Percentiles rank a stretch among this genome's conserved stretches.
These are phyloP conservation scores for Nakazawaea ishiwadae DNA, from an alignment of 805 yeast genomes.

Conservation along the genomic window DNA sequence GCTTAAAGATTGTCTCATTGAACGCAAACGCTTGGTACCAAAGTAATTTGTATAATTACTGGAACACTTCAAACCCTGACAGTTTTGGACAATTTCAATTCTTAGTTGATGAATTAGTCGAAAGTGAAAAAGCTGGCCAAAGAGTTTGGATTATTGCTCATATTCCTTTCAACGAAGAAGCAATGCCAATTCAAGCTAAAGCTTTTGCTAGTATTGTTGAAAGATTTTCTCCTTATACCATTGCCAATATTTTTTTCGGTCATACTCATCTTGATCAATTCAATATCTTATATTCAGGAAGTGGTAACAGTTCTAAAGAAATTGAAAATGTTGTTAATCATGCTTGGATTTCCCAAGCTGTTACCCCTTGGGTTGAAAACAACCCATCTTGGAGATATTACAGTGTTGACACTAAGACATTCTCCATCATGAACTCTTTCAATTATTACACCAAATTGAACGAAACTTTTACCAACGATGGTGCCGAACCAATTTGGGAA, in stretches of 20 bases:
- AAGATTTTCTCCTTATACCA: slow-evolving; percentile 63
- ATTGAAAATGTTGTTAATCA: slow-evolving; percentile 44
- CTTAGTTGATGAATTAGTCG: slow-evolving; percentile 55
- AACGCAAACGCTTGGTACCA: slow-evolving; percentile 68
- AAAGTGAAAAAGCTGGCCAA: slow-evolving; percentile 50
- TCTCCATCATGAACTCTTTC: slow-evolving; percentile 54
- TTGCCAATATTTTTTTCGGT: slow-evolving; percentile 67
- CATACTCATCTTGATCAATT: slow-evolving; percentile 71
- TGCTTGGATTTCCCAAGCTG: slow-evolving; percentile 64
- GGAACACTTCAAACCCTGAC: slow-evolving; percentile 50
- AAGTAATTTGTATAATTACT: slow-evolving; percentile 54
- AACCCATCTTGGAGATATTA: slow-evolving; percentile 76
- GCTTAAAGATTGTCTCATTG: slow-evolving; percentile 55
- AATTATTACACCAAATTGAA: slow-evolving; percentile 59
- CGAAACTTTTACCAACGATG: slow-evolving; percentile 47
- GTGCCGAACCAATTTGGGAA: slow-evolving; percentile 57
- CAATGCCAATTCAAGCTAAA: slow-evolving; percentile 57
- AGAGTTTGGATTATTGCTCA: slow-evolving; percentile 72
- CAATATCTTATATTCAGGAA: slow-evolving; percentile 47
- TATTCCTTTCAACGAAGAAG: slow-evolving; percentile 57
- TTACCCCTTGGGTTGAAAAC: slow-evolving; percentile 54
- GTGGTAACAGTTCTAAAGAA: slow-evolving; percentile 31
- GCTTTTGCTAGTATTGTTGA: slow-evolving; percentile 53
- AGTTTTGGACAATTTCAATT: slow-evolving; percentile 61
- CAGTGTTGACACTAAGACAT: slow-evolving; percentile 57